These are phyloP conservation scores for Macrophomina pseudophaseolina DNA, from an alignment of 2,329 filamentous ascomycete genomes.

Conservation along the genomic window DNA sequence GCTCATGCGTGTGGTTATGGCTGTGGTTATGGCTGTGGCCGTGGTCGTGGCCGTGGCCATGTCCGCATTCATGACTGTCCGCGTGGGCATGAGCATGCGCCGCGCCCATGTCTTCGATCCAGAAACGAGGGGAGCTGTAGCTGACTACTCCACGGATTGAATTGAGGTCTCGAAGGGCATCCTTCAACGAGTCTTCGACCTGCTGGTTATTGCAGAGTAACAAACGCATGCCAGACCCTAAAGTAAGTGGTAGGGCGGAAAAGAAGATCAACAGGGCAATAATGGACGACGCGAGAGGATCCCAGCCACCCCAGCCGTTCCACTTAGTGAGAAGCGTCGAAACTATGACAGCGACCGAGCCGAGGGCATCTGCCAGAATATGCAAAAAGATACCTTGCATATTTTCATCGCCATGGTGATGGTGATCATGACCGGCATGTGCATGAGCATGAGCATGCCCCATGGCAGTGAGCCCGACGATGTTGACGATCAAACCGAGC, in stretches of 20 bases:
- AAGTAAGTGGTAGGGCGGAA: slow-evolving; percentile 88
- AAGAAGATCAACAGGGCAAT: slow-evolving; percentile 92
- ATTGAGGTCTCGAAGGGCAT: slow-evolving; percentile 81
- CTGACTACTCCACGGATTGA: slow-evolving; percentile 82
- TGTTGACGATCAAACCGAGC: slow-evolving; percentile 84
- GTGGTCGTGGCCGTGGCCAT: slow-evolving; percentile 39
- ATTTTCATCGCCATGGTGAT: slow-evolving; percentile 84
- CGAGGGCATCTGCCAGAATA: slow-evolving; percentile 91
- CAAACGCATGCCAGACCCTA: slow-evolving; percentile 79
- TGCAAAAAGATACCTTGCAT: slow-evolving; percentile 98
- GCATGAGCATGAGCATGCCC: slow-evolving; percentile 64
- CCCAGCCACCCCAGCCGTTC: slow-evolving; percentile 90
- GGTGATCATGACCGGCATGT: slow-evolving; percentile 48
- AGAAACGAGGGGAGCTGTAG: slow-evolving; percentile 89
- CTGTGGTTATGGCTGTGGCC: slow-evolving; percentile 49
- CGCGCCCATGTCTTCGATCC: slow-evolving; percentile 74
- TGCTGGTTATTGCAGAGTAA: slow-evolving; percentile 84
- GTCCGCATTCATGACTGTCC: slow-evolving; percentile 38
- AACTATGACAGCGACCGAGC: slow-evolving; percentile 90
- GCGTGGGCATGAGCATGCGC: slow-evolving; percentile 38
- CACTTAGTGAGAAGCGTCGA: slow-evolving; percentile 88
- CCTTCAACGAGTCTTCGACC: slow-evolving; percentile 85
- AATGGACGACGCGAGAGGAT: slow-evolving; percentile 89
- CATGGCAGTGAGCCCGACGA: slow-evolving; percentile 89
- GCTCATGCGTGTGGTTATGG: slow-evolving; percentile 38